Evolutionary conservation across 192 early-diverging fungal species (phyloP).

Genomic region (Entomortierella parvispora): DNA sequence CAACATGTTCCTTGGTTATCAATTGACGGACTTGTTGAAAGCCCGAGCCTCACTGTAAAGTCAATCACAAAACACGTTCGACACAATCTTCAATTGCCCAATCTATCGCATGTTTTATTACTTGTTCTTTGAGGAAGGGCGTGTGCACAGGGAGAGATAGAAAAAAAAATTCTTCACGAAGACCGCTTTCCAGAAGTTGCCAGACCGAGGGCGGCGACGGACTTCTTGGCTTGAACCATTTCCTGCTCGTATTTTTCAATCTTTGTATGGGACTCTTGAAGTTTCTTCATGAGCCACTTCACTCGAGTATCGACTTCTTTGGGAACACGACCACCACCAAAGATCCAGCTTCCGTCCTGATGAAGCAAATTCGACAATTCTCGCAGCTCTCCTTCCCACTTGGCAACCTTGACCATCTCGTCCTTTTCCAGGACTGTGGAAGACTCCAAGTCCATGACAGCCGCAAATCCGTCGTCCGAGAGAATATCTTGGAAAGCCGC

Average conservation of each 20-base stretch:
- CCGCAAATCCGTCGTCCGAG: slow-evolving; percentile 74
- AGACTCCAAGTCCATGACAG: slow-evolving; percentile 82
- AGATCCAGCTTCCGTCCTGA: slow-evolving; percentile 62
- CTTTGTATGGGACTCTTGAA: slow-evolving; percentile 65
- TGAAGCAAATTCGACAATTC: slow-evolving; percentile 59
- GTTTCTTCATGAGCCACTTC: slow-evolving; percentile 65
- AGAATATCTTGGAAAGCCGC: slow-evolving; percentile 83
- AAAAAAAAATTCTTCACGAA: neutral
- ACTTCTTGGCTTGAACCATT: slow-evolving; percentile 40
- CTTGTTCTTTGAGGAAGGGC: no score
- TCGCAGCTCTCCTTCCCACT: slow-evolving; percentile 70
- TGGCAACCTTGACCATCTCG: slow-evolving; percentile 67
- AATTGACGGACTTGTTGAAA: no score
- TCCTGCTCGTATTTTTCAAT: slow-evolving; percentile 64
- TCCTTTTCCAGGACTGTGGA: slow-evolving; percentile 66
- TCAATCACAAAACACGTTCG: no score
- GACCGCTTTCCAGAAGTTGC: neutral
- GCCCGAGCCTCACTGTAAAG: no score
- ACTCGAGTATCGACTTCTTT: slow-evolving; percentile 67
- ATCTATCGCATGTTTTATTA: no score
- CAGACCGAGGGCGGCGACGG: slow-evolving; percentile 7
- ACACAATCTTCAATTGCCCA: no score
- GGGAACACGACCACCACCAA: slow-evolving; percentile 63
- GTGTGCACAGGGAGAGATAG: no score
- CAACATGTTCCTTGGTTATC: no score